Percentiles rank a stretch among this genome's conserved stretches.
phyloP scores from a whole-genome alignment of 768 basidiomycete species.

The Calocera cornea region DNA sequence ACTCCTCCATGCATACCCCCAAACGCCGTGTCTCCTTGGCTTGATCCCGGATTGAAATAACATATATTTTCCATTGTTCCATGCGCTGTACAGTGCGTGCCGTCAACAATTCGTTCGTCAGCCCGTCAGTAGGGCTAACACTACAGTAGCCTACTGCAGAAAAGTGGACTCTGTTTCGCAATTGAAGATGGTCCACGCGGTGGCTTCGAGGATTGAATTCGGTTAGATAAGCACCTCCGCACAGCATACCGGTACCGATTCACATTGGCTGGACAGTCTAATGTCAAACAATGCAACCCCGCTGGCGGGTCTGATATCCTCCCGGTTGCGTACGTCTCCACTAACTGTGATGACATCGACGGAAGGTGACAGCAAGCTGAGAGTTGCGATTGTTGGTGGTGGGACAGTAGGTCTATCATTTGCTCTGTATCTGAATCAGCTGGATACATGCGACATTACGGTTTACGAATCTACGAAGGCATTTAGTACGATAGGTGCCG shows the following conservation, averaged over 20 bases:
- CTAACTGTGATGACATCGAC: not conserved
- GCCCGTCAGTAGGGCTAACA: too few species aligned
- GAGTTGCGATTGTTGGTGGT: constrained; percentile 39
- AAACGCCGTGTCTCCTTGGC: not conserved
- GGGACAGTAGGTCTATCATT: constrained; percentile 42
- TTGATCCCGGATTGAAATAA: not conserved
- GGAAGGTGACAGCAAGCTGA: not conserved
- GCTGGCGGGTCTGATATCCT: not conserved
- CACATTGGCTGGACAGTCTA: too few species aligned
- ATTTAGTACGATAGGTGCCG: not conserved
- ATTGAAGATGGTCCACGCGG: too few species aligned
- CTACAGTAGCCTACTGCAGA: too few species aligned
- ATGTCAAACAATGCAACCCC: too few species aligned
- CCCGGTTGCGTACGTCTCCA: not conserved
- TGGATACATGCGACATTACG: constrained; percentile 31
- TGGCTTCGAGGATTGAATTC: too few species aligned
- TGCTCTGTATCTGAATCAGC: constrained; percentile 32
- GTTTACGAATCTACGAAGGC: constrained; percentile 29
- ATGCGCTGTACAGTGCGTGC: too few species aligned
- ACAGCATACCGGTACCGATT: too few species aligned
- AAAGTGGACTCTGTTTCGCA: too few species aligned
- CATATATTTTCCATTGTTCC: not conserved
- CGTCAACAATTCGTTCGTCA: too few species aligned
- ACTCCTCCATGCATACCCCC: not conserved
- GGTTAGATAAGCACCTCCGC: too few species aligned